These are phyloP conservation scores for sorghum (Sorghum bicolor) DNA, from an alignment of 176 grass and related monocot species.

Conservation along the genomic window DNA sequence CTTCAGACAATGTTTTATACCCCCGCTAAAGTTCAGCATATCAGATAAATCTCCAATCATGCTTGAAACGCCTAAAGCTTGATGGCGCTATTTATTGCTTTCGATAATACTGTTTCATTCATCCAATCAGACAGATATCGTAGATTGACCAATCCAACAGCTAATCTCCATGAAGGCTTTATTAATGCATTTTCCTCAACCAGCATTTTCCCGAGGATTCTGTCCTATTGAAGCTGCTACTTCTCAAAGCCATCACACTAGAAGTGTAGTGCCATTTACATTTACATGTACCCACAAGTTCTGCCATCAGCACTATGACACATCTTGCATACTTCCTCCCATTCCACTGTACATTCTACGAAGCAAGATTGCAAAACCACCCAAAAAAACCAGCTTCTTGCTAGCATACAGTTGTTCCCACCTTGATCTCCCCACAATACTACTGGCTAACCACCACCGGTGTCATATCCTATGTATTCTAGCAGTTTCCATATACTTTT, in stretches of 20 bases:
- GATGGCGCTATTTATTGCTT: background rate
- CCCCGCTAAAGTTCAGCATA: background rate
- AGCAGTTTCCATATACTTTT: slow-evolving; percentile 8
- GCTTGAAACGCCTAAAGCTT: background rate
- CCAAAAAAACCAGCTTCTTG: background rate
- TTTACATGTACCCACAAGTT: background rate
- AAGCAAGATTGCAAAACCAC: background rate
- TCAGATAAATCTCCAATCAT: background rate
- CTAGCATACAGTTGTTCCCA: background rate
- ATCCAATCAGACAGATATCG: background rate
- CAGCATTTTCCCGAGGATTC: slow-evolving; percentile 5
- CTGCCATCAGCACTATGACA: background rate
- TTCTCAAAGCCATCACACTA: background rate
- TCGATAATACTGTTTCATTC: background rate
- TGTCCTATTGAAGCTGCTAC: background rate
- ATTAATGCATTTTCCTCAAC: background rate
- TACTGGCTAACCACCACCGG: background rate
- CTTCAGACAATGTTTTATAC: background rate
- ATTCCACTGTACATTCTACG: background rate
- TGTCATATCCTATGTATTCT: background rate
- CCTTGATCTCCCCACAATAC: background rate
- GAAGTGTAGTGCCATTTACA: background rate
- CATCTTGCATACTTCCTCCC: background rate
- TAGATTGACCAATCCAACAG: background rate
- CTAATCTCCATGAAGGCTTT: background rate